Evolutionary conservation across 169 alveolate species (phyloP), one percentile per base, ranked within the genome.

Genomic region (Amoebophrya sp.): DNA sequence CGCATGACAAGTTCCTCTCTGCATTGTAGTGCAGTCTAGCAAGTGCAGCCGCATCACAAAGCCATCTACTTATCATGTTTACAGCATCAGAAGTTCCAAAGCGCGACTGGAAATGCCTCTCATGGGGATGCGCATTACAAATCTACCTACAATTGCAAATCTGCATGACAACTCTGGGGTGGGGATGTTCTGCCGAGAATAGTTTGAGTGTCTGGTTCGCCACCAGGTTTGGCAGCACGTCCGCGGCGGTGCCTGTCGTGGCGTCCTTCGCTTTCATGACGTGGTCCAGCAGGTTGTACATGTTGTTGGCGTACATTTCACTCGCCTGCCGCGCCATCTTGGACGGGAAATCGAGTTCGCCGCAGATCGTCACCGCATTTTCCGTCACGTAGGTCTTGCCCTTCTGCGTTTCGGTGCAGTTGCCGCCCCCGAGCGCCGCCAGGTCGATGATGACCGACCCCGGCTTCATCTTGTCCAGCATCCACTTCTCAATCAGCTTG

Each of bases 381-480:
- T 39, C 53, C 90, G 77, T 40, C 38, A 91, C 40, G 40, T 29
- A 55, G 77, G 94, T 90, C 83, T 66, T 25, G 7, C 83, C 83
- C 83, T 66, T 66, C 83, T 12, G 7, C 35, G 83, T 66, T n/a
- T 66, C 83, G 32, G 83, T 66, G 83, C 83, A 66, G 53, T 53
- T 90, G 35, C 92, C 96, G 14, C 95, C 96, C 91, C 90, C 90
- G 90, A 95, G 97, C 47, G 98, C 97, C 38, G 97, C 98, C 89
- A 96, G 94, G 94, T 96, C 98, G 1, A 96, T 97, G 91, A 96
- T 96, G 40, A 96, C 97, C 54, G 95, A 89, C 47, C 98, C 98
- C 39, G 96, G 94, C 93, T 91, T 95, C 98, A 96, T 96, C n/a
- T 93, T 40, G 89, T 93, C 94, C 2, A 96, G 96, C 90, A 92